phyloP scores from a whole-genome alignment of 2,329 filamentous ascomycete genomes.

The Fusarium devonianum region DNA sequence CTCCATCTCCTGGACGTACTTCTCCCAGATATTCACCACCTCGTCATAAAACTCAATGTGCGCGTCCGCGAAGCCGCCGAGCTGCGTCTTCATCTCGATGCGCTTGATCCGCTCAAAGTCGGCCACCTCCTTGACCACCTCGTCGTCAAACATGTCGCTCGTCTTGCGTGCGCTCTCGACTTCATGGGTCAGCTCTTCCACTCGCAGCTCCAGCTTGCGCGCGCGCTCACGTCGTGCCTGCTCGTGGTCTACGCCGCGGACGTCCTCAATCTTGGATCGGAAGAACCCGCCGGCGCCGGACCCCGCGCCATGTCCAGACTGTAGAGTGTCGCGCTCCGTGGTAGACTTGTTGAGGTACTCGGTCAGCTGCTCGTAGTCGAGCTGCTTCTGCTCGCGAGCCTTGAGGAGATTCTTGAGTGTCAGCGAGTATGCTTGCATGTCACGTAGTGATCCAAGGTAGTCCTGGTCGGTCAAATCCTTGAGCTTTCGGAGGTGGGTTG shows the following conservation, averaged over 20 bases:
- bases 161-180: slow-evolving; percentile 87
- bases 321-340: slow-evolving; percentile 81
- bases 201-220: slow-evolving; percentile 88
- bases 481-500: slow-evolving; percentile 77
- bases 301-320: slow-evolving; percentile 64
- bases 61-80: slow-evolving; percentile 82
- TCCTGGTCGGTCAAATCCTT: slow-evolving; percentile 94
- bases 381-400: slow-evolving; percentile 94
- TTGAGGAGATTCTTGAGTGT: slow-evolving; percentile 88
- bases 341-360: slow-evolving; percentile 95
- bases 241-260: slow-evolving; percentile 95
- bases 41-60: slow-evolving; percentile 87
- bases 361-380: slow-evolving; percentile 94
- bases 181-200: slow-evolving; percentile 88
- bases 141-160: slow-evolving; percentile 93
- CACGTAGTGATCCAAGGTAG: slow-evolving; percentile 88
- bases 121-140: slow-evolving; percentile 89
- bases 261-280: slow-evolving; percentile 93
- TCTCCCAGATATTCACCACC: slow-evolving; percentile 85
- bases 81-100: slow-evolving; percentile 85
- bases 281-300: slow-evolving; percentile 85
- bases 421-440: slow-evolving; percentile 95
- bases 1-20: slow-evolving; percentile 89
- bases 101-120: slow-evolving; percentile 98
- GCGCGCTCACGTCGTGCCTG: slow-evolving; percentile 85